Base-by-base conservation (phyloP, 768 basidiomycete genomes). In the Tricholoma bakamatsutake region DNA sequence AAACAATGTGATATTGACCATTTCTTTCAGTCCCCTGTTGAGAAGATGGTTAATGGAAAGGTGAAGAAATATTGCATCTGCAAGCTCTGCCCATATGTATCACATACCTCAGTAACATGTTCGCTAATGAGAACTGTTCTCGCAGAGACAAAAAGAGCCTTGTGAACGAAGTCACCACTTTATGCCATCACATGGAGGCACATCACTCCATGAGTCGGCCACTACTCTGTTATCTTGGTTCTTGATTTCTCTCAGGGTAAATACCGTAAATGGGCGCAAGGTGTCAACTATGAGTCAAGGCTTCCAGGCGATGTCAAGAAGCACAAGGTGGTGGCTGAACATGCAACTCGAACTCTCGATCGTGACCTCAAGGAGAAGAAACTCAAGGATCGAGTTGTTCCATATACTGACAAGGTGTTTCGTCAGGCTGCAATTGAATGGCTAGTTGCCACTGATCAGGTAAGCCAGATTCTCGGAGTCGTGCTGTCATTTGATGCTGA, bases 371-470 rank as follows among this genome's bases (percentile, higher is more conserved):
- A 30, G 21, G 61, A 63, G 46, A 31, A 40, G 27, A 52, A 47
- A 37, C 57, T 56, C 15, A 52, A 39, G 10, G 63, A 67, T 27
- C 30, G 45, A 13, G 53, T 66, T 6, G 53, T 72, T 15, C 61
- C 59, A 1, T 75, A 75, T 56, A 57, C 67, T 0, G 62, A 75
- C 40, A 42, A 53, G 10, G 21, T 62, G 1, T 75, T 73, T 54
- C 35, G 50, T 6, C 35, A 15, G 35, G 35, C 13, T 37, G 35
- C 35, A 2, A 59, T 70, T 17, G 61, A 75, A 52, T 76, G 75
- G 73, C 59, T 76, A 5, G 60, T 72, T 27, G 61, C 62, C n/a
- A 75, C 72, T 10, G 66, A 76, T 58, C 73, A 76, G 68, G 73
- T 74, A 55, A 57, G 21, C 52, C 13, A 15, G 27, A 10, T 49